These are phyloP conservation scores for Hypoxylon fuscum DNA, from an alignment of 495 filamentous ascomycete genomes.

Conservation along the genomic window DNA sequence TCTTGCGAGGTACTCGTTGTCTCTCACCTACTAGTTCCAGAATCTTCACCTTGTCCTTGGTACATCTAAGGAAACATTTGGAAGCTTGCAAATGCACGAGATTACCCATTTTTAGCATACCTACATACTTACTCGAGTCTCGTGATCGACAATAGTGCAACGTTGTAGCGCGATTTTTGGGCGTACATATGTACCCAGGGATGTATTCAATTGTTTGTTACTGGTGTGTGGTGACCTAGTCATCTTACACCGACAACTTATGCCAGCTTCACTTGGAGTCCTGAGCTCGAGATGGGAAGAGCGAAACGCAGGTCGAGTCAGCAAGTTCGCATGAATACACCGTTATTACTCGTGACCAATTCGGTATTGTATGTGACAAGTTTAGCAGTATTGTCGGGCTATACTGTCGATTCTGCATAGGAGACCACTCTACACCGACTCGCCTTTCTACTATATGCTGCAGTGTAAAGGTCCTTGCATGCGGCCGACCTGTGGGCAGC, in stretches of 20 bases:
- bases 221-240: too few relatives aligned
- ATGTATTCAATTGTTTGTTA: too few relatives aligned
- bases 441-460: constrained; percentile 27
- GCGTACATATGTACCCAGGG: too few relatives aligned
- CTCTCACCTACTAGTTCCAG: too few relatives aligned
- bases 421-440: constrained; percentile 32
- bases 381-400: constrained; percentile 1
- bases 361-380: background rate
- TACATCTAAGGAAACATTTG: too few relatives aligned
- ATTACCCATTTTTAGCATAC: too few relatives aligned
- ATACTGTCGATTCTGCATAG: constrained; percentile 19
- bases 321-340: constrained; percentile 14
- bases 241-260: too few relatives aligned
- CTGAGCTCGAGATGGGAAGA: background rate
- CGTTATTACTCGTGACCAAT: constrained; percentile 16
- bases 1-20: too few relatives aligned
- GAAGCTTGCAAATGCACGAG: too few relatives aligned
- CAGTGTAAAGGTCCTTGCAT: constrained; percentile 37
- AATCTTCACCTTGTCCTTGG: too few relatives aligned
- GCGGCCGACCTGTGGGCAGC: constrained; percentile 15
- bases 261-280: background rate
- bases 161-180: background rate
- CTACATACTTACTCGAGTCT: too few relatives aligned
- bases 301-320: constrained; percentile 12
- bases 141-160: too few relatives aligned